Percentiles rank a stretch among this genome's conserved stretches.
Conservation (phyloP, 1,284 basidiomycete species). For the Xerocomus cyaneibrunnescens region DNA sequence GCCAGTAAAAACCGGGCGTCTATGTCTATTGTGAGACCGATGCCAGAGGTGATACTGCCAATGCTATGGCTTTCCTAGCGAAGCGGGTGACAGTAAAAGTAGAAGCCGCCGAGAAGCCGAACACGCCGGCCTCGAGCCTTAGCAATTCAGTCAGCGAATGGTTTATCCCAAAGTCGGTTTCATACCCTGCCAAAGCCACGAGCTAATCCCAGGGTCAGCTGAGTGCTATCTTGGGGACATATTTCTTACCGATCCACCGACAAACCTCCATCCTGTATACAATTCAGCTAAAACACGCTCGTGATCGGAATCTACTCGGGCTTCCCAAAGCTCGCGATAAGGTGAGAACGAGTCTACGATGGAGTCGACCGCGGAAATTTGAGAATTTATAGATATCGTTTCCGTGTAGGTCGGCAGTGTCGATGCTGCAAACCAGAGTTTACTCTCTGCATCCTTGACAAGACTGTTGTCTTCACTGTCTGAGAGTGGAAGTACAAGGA, state of each 20-base stretch:
- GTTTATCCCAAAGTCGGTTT: neutral
- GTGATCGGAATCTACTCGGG: slow-evolving; percentile 47
- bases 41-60: slow-evolving; percentile 55
- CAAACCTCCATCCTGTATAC: slow-evolving; percentile 52
- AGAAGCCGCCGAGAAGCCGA: slow-evolving; percentile 54
- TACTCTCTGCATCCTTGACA: neutral
- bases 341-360: slow-evolving; percentile 51
- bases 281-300: slow-evolving; percentile 39
- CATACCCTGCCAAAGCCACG: slow-evolving; percentile 52
- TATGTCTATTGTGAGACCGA: slow-evolving; percentile 57
- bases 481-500: slow-evolving; percentile 6
- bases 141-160: slow-evolving; percentile 2
- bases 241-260: slow-evolving; percentile 40
- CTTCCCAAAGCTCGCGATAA: slow-evolving; percentile 51
- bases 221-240: neutral
- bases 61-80: slow-evolving; percentile 52
- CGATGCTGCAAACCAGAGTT: slow-evolving; percentile 27
- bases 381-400: slow-evolving; percentile 33
- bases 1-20: slow-evolving; percentile 62
- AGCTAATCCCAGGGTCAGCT: slow-evolving; percentile 37
- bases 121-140: slow-evolving; percentile 55
- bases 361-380: slow-evolving; percentile 39
- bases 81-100: slow-evolving; percentile 48
- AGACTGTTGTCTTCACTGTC: slow-evolving; percentile 10
- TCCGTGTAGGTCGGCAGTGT: slow-evolving; percentile 43